Evolutionary conservation across 495 filamentous ascomycete species (phyloP).

Genomic region (Talaromyces trachyspermus): DNA sequence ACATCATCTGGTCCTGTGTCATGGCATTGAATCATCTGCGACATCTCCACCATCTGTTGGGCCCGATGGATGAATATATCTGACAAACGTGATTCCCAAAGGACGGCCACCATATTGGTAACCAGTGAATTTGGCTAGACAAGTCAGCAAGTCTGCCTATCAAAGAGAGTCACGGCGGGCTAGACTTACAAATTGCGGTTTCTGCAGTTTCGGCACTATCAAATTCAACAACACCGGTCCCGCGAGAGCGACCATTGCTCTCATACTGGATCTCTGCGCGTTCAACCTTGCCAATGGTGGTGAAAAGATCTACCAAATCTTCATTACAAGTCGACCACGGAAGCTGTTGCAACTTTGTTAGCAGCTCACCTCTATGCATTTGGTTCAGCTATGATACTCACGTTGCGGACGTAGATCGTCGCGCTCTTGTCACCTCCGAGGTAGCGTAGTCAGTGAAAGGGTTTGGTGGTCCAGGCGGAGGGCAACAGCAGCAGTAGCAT

Average conservation of each 20-base stretch:
- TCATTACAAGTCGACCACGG: conserved; percentile 99
- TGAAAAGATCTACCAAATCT: conserved; percentile 91
- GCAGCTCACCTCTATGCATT: neutral
- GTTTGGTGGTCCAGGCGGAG: conserved; percentile 60
- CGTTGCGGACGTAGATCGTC: conserved; percentile 93
- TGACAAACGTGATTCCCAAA: conserved; percentile 84
- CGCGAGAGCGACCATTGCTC: conserved; percentile 87
- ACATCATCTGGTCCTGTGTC: conserved; percentile 99
- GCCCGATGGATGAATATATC: conserved; percentile 63
- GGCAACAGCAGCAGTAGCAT: conserved; percentile 35
- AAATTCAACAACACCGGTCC: conserved; percentile 92
- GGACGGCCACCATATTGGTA: conserved; percentile 97
- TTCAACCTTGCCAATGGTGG: conserved; percentile 95
- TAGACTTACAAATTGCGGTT: conserved; percentile 67
- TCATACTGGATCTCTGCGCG: conserved; percentile 98
- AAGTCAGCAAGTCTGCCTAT: conserved; percentile 10
- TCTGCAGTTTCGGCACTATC: conserved; percentile 77
- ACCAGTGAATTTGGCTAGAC: conserved; percentile 81
- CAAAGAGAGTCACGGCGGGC: neutral
- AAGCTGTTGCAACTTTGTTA: conserved; percentile 47
- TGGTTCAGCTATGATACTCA: conserved; percentile 42
- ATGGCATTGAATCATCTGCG: conserved; percentile 60
- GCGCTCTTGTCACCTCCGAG: conserved; percentile 76
- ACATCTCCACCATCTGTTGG: conserved; percentile 74
- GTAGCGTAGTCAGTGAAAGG: conserved; percentile 93